Evolutionary conservation across 805 yeast genomes (phyloP).

Genomic region (Peterozyma xylosa): DNA sequence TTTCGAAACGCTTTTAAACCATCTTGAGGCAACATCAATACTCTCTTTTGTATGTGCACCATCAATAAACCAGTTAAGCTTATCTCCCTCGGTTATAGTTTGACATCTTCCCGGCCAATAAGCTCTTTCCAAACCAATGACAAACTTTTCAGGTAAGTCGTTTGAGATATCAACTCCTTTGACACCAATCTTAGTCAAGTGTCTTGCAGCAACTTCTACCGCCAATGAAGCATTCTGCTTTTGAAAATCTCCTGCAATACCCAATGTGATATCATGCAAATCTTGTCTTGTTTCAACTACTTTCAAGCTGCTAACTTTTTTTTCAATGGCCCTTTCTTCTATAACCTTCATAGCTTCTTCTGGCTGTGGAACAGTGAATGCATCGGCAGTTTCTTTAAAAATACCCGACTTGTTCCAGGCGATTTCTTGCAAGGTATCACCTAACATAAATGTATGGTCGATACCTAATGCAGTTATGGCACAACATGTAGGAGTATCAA

Average conservation of each 20-base stretch:
- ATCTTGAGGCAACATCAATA: slow-evolving; percentile 67
- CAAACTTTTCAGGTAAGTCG: slow-evolving; percentile 40
- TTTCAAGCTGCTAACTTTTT: slow-evolving; percentile 35
- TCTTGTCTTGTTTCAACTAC: slow-evolving; percentile 42
- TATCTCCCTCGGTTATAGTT: slow-evolving; percentile 35
- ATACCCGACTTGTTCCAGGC: slow-evolving; percentile 98
- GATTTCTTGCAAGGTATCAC: slow-evolving; percentile 79
- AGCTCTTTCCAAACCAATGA: slow-evolving; percentile 56
- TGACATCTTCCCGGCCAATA: slow-evolving; percentile 98
- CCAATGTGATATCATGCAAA: slow-evolving; percentile 40
- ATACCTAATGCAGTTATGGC: slow-evolving; percentile 86
- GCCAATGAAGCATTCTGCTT: slow-evolving; percentile 84
- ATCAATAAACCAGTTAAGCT: slow-evolving; percentile 76
- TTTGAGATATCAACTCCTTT: slow-evolving; percentile 11
- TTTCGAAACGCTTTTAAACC: slow-evolving; percentile 53
- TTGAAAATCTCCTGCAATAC: slow-evolving; percentile 84
- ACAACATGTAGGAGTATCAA: slow-evolving; percentile 71
- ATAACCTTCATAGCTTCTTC: slow-evolving; percentile 51
- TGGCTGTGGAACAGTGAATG: slow-evolving; percentile 58
- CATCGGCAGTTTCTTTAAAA: slow-evolving; percentile 60
- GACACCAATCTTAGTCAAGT: slow-evolving; percentile 41
- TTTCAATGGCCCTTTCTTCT: slow-evolving; percentile 62
- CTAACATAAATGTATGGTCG: slow-evolving; percentile 84
- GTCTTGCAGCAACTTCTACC: slow-evolving; percentile 55
- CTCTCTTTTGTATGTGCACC: slow-evolving; percentile 97